A percentile compares a stretch with the other conserved stretches of the same genome.
Conservation (phyloP, 1,284 basidiomycete genomes). For the Cutaneotrichosporon sp. region DNA sequence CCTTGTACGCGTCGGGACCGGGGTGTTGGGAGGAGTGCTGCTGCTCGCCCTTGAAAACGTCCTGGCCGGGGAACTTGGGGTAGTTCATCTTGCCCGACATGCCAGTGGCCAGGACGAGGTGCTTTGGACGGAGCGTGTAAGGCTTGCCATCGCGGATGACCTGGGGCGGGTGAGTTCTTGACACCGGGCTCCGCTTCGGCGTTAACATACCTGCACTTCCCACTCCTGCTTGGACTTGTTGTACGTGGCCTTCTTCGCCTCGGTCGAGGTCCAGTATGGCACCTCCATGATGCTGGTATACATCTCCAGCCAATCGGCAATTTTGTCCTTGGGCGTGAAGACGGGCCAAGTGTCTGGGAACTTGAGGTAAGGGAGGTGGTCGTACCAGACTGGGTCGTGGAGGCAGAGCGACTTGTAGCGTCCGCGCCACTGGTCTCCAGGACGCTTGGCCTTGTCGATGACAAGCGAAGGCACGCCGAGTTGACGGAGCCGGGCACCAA, state of each 20-base stretch:
- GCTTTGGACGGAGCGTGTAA: slow-evolving; percentile 52
- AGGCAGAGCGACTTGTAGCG: slow-evolving; percentile 59
- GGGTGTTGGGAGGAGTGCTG: slow-evolving; percentile 57
- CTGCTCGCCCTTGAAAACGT: slow-evolving; percentile 54
- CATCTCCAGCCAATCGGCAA: slow-evolving; percentile 35
- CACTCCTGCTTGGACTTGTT: slow-evolving; percentile 46
- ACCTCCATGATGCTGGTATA: slow-evolving; percentile 37
- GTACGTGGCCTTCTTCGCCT: slow-evolving; percentile 50
- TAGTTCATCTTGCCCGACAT: slow-evolving; percentile 18
- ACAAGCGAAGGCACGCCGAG: slow-evolving; percentile 45
- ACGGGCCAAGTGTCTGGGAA: slow-evolving; percentile 56
- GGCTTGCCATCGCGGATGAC: slow-evolving; percentile 49
- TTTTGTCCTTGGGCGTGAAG: slow-evolving; percentile 54
- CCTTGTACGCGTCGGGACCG: slow-evolving; percentile 42
- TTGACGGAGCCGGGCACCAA: slow-evolving; percentile 46
- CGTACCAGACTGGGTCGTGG: slow-evolving; percentile 56
- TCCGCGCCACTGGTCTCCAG: slow-evolving; percentile 49
- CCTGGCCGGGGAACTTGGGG: slow-evolving; percentile 31
- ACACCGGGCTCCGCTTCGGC: too few species aligned
- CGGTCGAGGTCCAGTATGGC: slow-evolving; percentile 48
- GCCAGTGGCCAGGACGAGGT: slow-evolving; percentile 21
- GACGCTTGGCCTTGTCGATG: slow-evolving; percentile 40
- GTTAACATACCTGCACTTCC: too few species aligned
- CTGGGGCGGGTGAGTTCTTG: too few species aligned
- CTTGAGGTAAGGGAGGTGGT: slow-evolving; percentile 50